Base-by-base conservation (phyloP, 805 yeast species). In the Yamadazyma ubonensis region DNA sequence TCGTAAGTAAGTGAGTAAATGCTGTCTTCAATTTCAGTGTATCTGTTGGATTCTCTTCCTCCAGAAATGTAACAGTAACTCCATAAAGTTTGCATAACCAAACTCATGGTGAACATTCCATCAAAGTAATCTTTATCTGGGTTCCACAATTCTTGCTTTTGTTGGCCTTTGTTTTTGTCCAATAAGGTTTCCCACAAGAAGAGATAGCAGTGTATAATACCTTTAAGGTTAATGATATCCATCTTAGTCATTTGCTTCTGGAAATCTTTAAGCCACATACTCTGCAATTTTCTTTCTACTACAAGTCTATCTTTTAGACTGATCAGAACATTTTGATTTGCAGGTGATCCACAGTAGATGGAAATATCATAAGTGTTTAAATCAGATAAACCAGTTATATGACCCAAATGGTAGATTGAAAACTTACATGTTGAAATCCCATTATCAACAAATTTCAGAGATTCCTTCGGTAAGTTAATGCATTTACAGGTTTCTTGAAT, bases 271-370 rank as follows among this genome's bases (percentile, higher is more conserved):
- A 42, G 29, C 73, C 73, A 68, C 37, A 67, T 60, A 11, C 50
- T 52, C 39, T 43, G 49, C 19, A 67, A 48, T 43, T 67, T 67
- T 11, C 58, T 45, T 39, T 58, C 68, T 4, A 65, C 71, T 16
- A 58, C 49, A 15, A 48, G 40, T 36, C 58, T 55, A 42, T 69
- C 74, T 36, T 67, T 65, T 21, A 47, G 36, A 1, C 67, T 63
- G 1, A 66, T 70, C 20, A 49, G 53, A 4, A 69, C 73, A 44
- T 71, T 65, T 81, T 84, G 81, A 51, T 89, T 75, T 63, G 83
- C 78, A 1, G 93, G 93, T 6, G 88, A 85, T 1, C 96, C 96
- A 2, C 90, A 82, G 57, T 70, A 82, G 4, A 85, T 81, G 39
- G 84, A 84, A 42, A 85, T 78, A 58, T 87, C 95, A 58, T 84